phyloP scores from a whole-genome alignment of 140 eudicot genomes.

The Ambrosia hybrid region DNA sequence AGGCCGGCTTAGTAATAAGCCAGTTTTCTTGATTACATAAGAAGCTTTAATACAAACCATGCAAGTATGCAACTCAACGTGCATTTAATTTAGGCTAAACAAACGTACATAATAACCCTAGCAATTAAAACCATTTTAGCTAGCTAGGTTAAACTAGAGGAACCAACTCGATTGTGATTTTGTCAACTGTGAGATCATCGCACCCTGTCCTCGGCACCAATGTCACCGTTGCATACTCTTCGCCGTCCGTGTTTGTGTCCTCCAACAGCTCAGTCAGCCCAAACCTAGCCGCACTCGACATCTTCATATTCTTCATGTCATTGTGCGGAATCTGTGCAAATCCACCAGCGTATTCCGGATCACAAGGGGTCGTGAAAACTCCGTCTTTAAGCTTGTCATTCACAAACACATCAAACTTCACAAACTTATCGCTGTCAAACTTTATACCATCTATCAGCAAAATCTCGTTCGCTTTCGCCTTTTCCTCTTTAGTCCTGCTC shows the following conservation, averaged over 20 bases:
- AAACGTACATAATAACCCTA: too few species aligned
- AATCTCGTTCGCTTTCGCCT: conserved; percentile 28
- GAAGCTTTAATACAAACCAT: too few species aligned
- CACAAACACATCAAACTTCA: conserved; percentile 42
- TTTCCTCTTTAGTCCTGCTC: conserved; percentile 18
- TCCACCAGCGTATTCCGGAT: conserved; percentile 56
- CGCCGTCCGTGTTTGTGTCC: background rate
- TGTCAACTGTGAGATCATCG: background rate
- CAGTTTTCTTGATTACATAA: too few species aligned
- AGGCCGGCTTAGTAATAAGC: too few species aligned
- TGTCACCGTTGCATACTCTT: conserved; percentile 31
- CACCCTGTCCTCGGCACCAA: conserved; percentile 25
- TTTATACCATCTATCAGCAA: conserved; percentile 24
- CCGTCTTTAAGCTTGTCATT: conserved; percentile 28
- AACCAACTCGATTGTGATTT: conserved; percentile 27
- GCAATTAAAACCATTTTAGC: too few species aligned
- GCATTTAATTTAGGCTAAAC: too few species aligned
- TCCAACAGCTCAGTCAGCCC: conserved; percentile 33
- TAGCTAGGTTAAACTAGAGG: too few species aligned
- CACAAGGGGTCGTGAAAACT: conserved; percentile 15
- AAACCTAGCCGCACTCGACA: conserved; percentile 17
- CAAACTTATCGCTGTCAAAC: background rate
- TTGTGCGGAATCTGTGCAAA: conserved; percentile 51
- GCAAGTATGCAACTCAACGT: too few species aligned
- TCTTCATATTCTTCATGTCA: background rate